Evolutionary conservation across 78 protist species (phyloP), one percentile per base, ranked within the genome.

Genomic region (Dictyostelium purpureum): DNA sequence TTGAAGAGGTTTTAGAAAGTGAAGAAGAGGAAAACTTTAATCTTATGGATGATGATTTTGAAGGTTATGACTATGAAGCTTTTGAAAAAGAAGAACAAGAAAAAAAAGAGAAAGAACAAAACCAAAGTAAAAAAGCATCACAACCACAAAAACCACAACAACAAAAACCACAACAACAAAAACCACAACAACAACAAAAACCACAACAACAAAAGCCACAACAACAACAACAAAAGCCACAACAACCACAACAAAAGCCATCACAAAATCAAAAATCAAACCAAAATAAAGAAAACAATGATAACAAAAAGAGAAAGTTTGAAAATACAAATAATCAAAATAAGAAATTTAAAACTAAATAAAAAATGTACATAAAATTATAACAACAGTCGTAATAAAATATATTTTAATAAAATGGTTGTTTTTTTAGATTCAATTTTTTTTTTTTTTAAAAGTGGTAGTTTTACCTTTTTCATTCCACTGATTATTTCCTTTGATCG

Each of bases 11-110:
- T 65, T 28, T 35, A 19, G 63, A 57, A 10, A 26, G 21, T 57
- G 26, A 63, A 33, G 71, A 63, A 31, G 54, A 66, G 21, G 75
- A 40, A 21, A 37, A 35, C 6, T 1, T 2, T 65, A n/a, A 21
- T 69, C 16, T 40, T 10, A 69, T 69, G 35, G 35, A 40, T 7
- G 69, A 59, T 24, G 71, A 63, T 63, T 47, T 43, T 11, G 66
- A 75, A 51, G 81, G 81, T n/a, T 75, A 51, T 52, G 67, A 75
- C 52, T 66, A 75, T 52, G 81, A 75, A 49, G 54, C 54, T 49
- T 7, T 11, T 14, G 7, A 33, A 35, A 31, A 63, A 28, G 31
- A 6, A 37, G 37, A 67, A 42, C 43, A 35, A 35, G 10, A 45
- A 3, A 38, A 24, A 2, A 37, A 40, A 35, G 24, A 37, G 2